Percentiles rank a stretch among this genome's conserved stretches.
phyloP scores from a whole-genome alignment of 805 yeast genomes.

The Ogataea allantospora region DNA sequence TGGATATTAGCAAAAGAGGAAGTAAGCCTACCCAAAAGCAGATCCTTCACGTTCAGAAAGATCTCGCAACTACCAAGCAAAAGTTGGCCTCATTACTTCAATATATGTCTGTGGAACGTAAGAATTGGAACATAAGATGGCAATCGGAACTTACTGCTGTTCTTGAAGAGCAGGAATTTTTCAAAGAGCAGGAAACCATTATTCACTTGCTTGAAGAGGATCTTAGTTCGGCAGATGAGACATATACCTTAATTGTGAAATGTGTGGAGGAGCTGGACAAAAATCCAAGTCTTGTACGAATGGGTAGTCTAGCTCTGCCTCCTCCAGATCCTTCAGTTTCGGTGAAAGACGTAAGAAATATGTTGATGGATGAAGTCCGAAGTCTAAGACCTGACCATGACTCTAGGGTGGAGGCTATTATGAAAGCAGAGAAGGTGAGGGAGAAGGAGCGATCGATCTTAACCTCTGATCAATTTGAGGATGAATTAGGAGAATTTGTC shows the following conservation, averaged over 20 bases:
- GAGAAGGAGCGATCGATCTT: constrained; percentile 63
- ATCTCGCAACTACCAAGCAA: constrained; percentile 55
- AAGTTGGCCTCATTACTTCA: constrained; percentile 53
- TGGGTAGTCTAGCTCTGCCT: constrained; percentile 38
- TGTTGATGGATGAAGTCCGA: constrained; percentile 75
- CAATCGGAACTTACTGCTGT: constrained; percentile 85
- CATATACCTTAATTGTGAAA: constrained; percentile 75
- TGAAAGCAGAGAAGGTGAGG: constrained; percentile 79
- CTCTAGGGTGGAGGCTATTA: constrained; percentile 81
- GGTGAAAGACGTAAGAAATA: constrained; percentile 62
- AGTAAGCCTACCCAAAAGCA: constrained; percentile 78
- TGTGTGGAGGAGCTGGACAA: constrained; percentile 78
- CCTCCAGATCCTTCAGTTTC: constrained; percentile 57
- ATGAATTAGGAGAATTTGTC: constrained; percentile 83
- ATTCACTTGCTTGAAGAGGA: constrained; percentile 79
- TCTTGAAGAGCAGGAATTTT: constrained; percentile 90
- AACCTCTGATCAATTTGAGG: constrained; percentile 66
- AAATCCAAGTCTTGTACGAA: constrained; percentile 39
- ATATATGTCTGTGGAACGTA: constrained; percentile 68
- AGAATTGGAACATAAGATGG: constrained; percentile 90
- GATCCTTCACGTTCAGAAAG: constrained; percentile 60
- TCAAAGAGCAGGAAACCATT: constrained; percentile 85
- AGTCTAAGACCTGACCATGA: constrained; percentile 83
- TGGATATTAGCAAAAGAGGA: constrained; percentile 90
- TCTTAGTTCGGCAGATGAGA: constrained; percentile 73